Evolutionary conservation across 768 basidiomycete genomes (phyloP).

Genomic region (Ephemerocybe angulata): DNA sequence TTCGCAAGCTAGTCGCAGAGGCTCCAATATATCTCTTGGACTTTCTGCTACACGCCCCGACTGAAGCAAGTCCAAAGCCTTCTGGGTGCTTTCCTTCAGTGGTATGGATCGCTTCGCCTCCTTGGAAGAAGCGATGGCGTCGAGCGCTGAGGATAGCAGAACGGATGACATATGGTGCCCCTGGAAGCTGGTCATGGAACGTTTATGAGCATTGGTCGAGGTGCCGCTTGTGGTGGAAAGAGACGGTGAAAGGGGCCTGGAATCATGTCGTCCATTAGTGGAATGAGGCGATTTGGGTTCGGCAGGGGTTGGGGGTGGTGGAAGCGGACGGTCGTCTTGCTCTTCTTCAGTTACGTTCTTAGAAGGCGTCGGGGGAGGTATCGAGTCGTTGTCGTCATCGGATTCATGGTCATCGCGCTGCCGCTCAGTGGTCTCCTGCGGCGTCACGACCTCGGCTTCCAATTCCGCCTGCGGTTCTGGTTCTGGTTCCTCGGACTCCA

Average conservation of each 20-base stretch:
- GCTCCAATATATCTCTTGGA: constrained; percentile 90
- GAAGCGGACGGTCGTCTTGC: background rate
- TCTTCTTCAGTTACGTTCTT: background rate
- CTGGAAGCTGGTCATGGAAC: constrained; percentile 60
- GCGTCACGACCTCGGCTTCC: background rate
- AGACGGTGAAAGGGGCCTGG: constrained; percentile 22
- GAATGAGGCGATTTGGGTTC: background rate
- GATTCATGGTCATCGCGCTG: background rate
- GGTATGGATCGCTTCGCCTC: constrained; percentile 81
- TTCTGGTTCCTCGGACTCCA: background rate
- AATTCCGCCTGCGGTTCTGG: background rate
- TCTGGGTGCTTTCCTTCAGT: constrained; percentile 80
- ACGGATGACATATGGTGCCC: constrained; percentile 76
- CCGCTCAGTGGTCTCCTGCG: background rate
- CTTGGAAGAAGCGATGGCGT: constrained; percentile 81
- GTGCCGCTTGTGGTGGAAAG: constrained; percentile 19
- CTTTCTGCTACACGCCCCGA: constrained; percentile 68
- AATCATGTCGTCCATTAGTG: constrained; percentile 12
- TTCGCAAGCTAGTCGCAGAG: constrained; percentile 94
- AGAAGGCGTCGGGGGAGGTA: constrained; percentile 1
- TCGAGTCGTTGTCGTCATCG: background rate
- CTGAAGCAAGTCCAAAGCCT: constrained; percentile 78
- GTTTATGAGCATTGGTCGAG: constrained; percentile 36
- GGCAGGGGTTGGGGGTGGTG: background rate
- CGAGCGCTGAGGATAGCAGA: constrained; percentile 79